Conservation (phyloP, 805 yeast species). For the Candida piceae region DNA sequence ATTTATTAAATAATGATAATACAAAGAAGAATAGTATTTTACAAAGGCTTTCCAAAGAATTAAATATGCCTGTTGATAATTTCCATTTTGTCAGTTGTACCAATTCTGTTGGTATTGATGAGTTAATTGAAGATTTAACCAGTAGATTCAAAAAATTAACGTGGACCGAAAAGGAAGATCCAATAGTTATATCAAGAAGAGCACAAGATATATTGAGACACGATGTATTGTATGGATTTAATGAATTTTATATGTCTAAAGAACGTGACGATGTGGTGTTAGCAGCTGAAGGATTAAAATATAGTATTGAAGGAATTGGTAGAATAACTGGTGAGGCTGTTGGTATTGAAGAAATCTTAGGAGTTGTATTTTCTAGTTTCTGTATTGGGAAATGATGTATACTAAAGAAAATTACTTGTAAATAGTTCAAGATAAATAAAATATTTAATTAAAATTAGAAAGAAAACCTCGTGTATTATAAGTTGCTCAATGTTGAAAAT, state of each 20-base stretch:
- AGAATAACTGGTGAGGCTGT: conserved; percentile 86
- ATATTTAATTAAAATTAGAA: not conserved
- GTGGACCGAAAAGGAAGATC: conserved; percentile 48
- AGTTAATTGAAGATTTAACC: conserved; percentile 39
- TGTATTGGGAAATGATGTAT: conserved; percentile 92
- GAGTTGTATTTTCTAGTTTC: conserved; percentile 85
- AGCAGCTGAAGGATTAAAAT: conserved; percentile 70
- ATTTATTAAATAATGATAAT: conserved; percentile 31
- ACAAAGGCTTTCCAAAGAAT: conserved; percentile 13
- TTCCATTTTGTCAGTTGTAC: conserved; percentile 58
- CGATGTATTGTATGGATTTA: conserved; percentile 73
- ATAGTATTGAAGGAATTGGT: conserved; percentile 83
- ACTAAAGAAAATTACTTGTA: not conserved
- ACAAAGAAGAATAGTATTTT: conserved; percentile 15
- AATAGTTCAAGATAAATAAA: not conserved
- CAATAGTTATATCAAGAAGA: conserved; percentile 69
- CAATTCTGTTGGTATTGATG: conserved; percentile 43
- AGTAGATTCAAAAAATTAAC: conserved; percentile 44
- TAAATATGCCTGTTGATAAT: conserved; percentile 20
- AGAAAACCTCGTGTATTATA: no score
- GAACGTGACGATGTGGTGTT: conserved; percentile 65
- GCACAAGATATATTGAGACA: conserved; percentile 67
- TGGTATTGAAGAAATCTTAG: conserved; percentile 86
- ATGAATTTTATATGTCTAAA: conserved; percentile 50
- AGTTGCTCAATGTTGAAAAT: no score